A percentile compares a stretch with the other conserved stretches of the same genome.
phyloP scores from a whole-genome alignment of 345 rosid species.

The Citrus reticulata region DNA sequence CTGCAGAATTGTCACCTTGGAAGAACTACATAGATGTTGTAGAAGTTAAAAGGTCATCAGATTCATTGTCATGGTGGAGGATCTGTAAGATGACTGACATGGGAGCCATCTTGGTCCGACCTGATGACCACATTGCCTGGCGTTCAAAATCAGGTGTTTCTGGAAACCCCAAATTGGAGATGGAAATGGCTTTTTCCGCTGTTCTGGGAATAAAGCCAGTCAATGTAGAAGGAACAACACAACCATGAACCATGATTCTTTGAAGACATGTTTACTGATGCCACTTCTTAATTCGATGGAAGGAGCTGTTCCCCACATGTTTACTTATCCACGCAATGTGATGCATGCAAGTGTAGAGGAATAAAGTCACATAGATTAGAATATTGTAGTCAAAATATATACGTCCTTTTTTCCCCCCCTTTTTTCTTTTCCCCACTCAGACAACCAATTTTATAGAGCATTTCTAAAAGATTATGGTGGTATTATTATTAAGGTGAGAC shows the following conservation, averaged over 20 bases:
- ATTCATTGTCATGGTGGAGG: conserved; percentile 70
- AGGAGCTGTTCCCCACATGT: background rate
- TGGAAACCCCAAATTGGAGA: conserved; percentile 43
- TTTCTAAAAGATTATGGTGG: no score
- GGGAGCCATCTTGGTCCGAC: conserved; percentile 77
- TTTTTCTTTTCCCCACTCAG: no score
- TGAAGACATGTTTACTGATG: background rate
- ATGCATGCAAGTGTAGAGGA: background rate
- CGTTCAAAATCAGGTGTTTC: conserved; percentile 39
- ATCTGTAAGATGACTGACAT: conserved; percentile 60
- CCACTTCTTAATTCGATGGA: background rate
- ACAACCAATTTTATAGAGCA: no score
- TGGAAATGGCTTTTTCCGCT: conserved; percentile 52
- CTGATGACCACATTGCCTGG: conserved; percentile 88
- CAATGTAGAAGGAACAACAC: background rate
- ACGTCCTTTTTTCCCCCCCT: no score
- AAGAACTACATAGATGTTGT: conserved; percentile 52
- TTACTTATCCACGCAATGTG: background rate
- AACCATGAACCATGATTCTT: background rate
- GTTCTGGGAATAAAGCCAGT: conserved; percentile 35
- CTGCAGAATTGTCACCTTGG: conserved; percentile 56
- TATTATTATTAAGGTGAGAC: no score
- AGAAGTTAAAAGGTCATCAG: conserved; percentile 40
- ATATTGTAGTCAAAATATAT: background rate
- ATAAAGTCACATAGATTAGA: background rate